Evolutionary conservation across 1,284 basidiomycete genomes (phyloP), one percentile per base, ranked within the genome.

Genomic region (Sporisorium exsertum): DNA sequence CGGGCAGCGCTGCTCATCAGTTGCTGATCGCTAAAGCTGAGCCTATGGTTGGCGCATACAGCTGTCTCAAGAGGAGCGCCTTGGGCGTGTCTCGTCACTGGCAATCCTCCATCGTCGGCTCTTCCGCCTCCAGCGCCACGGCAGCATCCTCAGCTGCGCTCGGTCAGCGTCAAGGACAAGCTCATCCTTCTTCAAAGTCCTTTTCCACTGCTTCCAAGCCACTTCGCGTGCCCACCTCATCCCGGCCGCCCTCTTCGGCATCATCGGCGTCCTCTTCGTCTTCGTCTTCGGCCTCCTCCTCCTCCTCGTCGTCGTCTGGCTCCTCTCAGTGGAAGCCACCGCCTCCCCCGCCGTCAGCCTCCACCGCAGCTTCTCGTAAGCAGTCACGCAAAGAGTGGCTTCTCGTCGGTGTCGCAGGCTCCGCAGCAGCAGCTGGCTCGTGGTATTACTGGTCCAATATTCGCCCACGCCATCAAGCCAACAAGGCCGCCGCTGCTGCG

Each of bases 401-500:
- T 26, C 70, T 84, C 13, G 82, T 84, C 42, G 83, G 80, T 24
- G 81, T 81, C 10, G 78, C 83, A 32, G 82, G 82, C 1, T 79
- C 77, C 5, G 81, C 80, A 9, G 82, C 82, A 15, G 81, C 81
- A n/a, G 69, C 79, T 4, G 81, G 82, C 5, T 79, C 77, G 32
- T 84, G 81, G 80, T 84, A 83, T 47, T 83, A 82, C 51, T 84
- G 81, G 81, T 76, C 69, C 50, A 78, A 79, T 47, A 78, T 80
- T 47, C 78, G 75, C 16, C 70, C 76, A 5, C 64, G 75, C 15
- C 71, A 70, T 40, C 65, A 66, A 52, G 66, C 56, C 27, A 67
- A 58, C 68, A 79, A 68, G 46, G 51, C 59, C 22, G 58, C 64
- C 13, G 55, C 56, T n/a, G 62, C 73, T 63, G 57, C 58, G 7